Evolutionary conservation across 1,284 basidiomycete genomes (phyloP), one percentile per base, ranked within the genome.

Genomic region (Fomitiporia mediterranea): DNA sequence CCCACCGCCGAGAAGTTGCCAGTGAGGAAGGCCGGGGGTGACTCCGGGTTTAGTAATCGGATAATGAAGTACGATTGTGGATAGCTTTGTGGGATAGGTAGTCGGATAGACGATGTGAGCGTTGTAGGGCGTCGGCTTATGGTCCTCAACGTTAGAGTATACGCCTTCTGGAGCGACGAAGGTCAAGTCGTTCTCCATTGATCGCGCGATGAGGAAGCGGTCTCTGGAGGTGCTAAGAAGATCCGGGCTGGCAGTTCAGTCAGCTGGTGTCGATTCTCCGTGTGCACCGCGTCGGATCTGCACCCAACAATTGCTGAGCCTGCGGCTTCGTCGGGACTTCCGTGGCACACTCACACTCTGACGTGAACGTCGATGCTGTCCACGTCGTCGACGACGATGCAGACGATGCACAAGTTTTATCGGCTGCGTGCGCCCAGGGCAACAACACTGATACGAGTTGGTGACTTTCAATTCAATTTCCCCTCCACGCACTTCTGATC

Each of bases 131-230:
- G 77, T 72, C 0, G 86, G 83, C 68, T 84, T 90, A 75, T 88
- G 84, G 66, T 91, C 89, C 64, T 91, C 89, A n/a, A 83, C 87
- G 66, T 90, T 79, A 19, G 87, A 84, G 72, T 92, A 92, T 53
- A 91, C 87, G 64, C 89, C 90, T 69, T 92, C 90, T 57, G 90
- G 89, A 34, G 89, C 89, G 57, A 90, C 84, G 70, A 92, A 91
- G 19, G 86, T 86, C 56, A 79, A 78, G 54, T 89, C 88, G 77
- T 80, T 87, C 75, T 90, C 87, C 85, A 90, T 90, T 51, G 57
- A 51, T 17, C 21, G 51, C 28, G 46, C 27, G 8, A 32, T 6
- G 17, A 8, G 11, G 28, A 48, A 28, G 3, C 35, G 34, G 11
- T 43, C 15, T n/a, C 21, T 23, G n/a, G 17, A 43, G 42, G 27